Conservation (phyloP, 208 protist genomes). For the Naegleria gruberi region DNA sequence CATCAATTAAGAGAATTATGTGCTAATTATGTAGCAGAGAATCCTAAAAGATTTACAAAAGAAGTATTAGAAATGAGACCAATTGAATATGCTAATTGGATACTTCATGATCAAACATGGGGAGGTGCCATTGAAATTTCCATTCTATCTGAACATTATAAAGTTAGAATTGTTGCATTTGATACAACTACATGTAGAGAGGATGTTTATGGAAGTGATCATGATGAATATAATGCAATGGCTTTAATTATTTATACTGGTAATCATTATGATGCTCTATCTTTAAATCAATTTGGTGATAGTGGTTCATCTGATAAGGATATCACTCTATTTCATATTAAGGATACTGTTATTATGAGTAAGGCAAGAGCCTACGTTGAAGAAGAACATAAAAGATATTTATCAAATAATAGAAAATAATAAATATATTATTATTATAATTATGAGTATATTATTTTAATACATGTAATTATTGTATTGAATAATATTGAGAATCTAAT, state of each 20-base stretch:
- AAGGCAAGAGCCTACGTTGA: constrained; percentile 64
- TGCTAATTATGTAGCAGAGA: constrained; percentile 51
- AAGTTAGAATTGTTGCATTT: constrained; percentile 74
- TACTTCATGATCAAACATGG: constrained; percentile 52
- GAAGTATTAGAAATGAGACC: constrained; percentile 57
- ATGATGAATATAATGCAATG: constrained; percentile 56
- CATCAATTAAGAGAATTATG: constrained; percentile 64
- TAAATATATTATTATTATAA: neutral
- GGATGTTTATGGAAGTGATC: constrained; percentile 65
- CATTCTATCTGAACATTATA: constrained; percentile 65
- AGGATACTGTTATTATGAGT: constrained; percentile 59
- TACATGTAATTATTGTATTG: too few relatives aligned
- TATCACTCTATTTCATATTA: constrained; percentile 69
- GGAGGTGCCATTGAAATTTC: constrained; percentile 80
- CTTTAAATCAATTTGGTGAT: constrained; percentile 52
- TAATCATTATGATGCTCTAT: constrained; percentile 83
- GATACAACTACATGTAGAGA: constrained; percentile 66
- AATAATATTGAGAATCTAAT: too few relatives aligned
- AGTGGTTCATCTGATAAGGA: constrained; percentile 58
- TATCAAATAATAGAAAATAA: neutral
- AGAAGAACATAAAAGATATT: constrained; percentile 46
- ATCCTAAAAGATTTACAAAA: constrained; percentile 64
- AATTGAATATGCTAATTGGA: constrained; percentile 59
- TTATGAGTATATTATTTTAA: too few relatives aligned
- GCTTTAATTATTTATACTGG: constrained; percentile 81